Conservation (phyloP, 306 rosid genomes). For the Cucurbita ficifolia region DNA sequence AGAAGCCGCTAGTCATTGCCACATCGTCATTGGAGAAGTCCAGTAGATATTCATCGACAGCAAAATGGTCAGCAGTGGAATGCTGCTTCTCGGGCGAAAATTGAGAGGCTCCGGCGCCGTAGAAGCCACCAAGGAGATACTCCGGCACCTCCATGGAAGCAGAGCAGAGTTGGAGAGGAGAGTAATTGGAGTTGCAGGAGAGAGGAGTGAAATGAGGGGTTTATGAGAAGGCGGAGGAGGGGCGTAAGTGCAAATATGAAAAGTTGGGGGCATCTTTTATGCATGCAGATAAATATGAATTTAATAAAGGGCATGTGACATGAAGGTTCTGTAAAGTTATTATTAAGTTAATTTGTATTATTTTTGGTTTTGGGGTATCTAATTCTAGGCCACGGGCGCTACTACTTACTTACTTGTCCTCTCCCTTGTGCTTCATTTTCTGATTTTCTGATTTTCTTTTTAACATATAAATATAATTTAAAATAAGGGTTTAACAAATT, state of each 20-base stretch:
- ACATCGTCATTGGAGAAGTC: conserved; percentile 59
- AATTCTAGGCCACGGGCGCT: no score
- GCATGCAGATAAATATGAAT: conserved; percentile 30
- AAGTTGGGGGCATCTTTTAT: conserved; percentile 28
- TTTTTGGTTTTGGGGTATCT: no score
- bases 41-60: conserved; percentile 61
- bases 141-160: conserved; percentile 56
- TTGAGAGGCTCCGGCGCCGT: conserved; percentile 25
- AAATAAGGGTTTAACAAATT: no score
- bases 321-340: conserved; percentile 55
- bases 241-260: conserved; percentile 25
- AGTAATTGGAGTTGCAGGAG: not conserved
- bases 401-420: no score
- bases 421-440: no score
- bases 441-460: no score
- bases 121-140: conserved; percentile 46
- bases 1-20: conserved; percentile 23
- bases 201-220: conserved; percentile 27
- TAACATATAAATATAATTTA: no score
- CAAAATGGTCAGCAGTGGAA: conserved; percentile 42
- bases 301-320: conserved; percentile 49
- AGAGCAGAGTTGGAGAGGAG: not conserved
- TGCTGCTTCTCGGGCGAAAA: conserved; percentile 40
- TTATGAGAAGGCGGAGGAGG: conserved; percentile 58
- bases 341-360: not conserved